Percentiles rank a stretch among this genome's conserved stretches.
Evolutionary conservation across 2,329 filamentous ascomycete species (phyloP).

Genomic region (Aspergillus neotritici): DNA sequence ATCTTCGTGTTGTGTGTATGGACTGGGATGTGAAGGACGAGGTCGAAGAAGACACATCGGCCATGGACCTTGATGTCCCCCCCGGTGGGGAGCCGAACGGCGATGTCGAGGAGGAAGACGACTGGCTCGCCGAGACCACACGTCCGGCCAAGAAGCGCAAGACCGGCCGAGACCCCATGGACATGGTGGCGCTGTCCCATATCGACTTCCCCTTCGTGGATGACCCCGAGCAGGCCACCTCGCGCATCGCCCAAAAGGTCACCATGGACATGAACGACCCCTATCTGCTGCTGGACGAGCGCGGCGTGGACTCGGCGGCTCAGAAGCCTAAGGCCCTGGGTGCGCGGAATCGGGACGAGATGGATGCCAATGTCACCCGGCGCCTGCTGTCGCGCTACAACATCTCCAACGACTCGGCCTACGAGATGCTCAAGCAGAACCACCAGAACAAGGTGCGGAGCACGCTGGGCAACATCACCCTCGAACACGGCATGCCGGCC

Average conservation of each 20-base stretch:
- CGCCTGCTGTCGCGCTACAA: conserved; percentile 82
- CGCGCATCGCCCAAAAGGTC: conserved; percentile 69
- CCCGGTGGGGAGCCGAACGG: conserved; percentile 23
- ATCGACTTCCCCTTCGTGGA: conserved; percentile 69
- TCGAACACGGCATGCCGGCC: conserved; percentile 91
- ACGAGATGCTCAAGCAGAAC: conserved; percentile 93
- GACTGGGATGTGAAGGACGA: conserved; percentile 71
- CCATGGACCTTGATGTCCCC: conserved; percentile 30
- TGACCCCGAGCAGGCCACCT: conserved; percentile 68
- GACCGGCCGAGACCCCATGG: conserved; percentile 37
- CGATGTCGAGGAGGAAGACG: conserved; percentile 50
- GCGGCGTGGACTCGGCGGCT: conserved; percentile 57
- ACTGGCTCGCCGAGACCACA: conserved; percentile 44
- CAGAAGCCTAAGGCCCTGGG: conserved; percentile 45
- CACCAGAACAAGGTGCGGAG: conserved; percentile 93
- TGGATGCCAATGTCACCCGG: conserved; percentile 65
- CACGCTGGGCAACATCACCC: conserved; percentile 81
- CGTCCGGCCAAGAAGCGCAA: conserved; percentile 63
- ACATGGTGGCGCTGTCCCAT: conserved; percentile 49
- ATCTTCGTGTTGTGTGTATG: conserved; percentile 78
- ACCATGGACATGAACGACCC: conserved; percentile 84
- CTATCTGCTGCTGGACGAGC: conserved; percentile 74
- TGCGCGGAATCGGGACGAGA: conserved; percentile 46
- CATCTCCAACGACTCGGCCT: conserved; percentile 91
- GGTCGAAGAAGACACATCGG: conserved; percentile 26